These are phyloP conservation scores for Pseudogymnoascus verrucosus DNA, from an alignment of 2,329 filamentous ascomycete species.

Conservation along the genomic window DNA sequence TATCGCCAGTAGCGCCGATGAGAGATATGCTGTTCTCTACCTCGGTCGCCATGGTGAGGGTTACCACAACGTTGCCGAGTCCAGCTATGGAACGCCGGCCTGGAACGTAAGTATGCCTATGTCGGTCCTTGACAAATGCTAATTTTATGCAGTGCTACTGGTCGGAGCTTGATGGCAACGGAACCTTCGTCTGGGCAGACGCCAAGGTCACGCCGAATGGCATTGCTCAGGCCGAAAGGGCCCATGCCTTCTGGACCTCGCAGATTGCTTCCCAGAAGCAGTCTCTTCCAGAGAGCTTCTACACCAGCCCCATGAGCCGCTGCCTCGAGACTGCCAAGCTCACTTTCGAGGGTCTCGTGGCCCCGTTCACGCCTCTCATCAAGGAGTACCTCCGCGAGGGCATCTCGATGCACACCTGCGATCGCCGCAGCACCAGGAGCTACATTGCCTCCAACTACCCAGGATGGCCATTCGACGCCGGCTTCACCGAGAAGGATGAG, in stretches of 20 bases:
- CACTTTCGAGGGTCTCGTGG: conserved; percentile 47
- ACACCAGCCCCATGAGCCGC: conserved; percentile 54
- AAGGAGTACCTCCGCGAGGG: conserved; percentile 61
- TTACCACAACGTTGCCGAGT: conserved; percentile 54
- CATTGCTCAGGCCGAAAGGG: conserved; percentile 46
- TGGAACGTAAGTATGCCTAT: conserved; percentile 49
- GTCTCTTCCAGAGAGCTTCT: conserved; percentile 55
- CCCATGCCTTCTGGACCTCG: conserved; percentile 50
- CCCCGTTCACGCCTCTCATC: conserved; percentile 53
- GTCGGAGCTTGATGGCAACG: conserved; percentile 56
- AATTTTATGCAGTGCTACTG: conserved; percentile 48
- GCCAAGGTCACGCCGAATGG: conserved; percentile 52
- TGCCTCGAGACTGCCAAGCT: conserved; percentile 55
- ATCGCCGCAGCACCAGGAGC: conserved; percentile 48
- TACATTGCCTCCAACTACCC: conserved; percentile 47
- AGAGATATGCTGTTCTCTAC: conserved; percentile 58
- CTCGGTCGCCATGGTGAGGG: conserved; percentile 65
- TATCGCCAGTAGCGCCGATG: conserved; percentile 33
- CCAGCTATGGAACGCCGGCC: conserved; percentile 57
- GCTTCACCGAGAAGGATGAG: conserved; percentile 50
- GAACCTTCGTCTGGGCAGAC: conserved; percentile 54
- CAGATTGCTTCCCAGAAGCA: conserved; percentile 46
- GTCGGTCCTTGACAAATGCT: not conserved
- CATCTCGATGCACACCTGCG: conserved; percentile 61
- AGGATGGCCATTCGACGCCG: conserved; percentile 46